Conservation (phyloP, 306 rosid species). For the Vicia villosa region DNA sequence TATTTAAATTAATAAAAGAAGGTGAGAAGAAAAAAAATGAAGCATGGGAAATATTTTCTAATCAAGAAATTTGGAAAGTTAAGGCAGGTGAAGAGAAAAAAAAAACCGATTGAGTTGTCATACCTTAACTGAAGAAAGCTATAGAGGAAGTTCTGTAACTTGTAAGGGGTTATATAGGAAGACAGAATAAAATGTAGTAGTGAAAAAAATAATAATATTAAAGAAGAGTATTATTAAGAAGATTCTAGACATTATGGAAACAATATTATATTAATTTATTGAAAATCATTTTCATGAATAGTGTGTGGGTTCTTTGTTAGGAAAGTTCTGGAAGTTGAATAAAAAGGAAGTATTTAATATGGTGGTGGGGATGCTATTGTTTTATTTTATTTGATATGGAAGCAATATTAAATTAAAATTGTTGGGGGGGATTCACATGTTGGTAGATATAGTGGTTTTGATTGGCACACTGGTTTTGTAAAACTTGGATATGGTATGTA, state of each 20-base stretch:
- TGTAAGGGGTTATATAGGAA: slow-evolving; percentile 28
- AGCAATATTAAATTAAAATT: not conserved
- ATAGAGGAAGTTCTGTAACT: not conserved
- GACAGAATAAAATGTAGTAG: not conserved
- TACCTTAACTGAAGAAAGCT: slow-evolving; percentile 13
- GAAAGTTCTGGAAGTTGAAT: too few species aligned
- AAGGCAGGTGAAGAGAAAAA: slow-evolving; percentile 36
- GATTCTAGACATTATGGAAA: slow-evolving; percentile 49
- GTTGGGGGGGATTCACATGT: too few species aligned
- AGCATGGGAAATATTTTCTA: not conserved
- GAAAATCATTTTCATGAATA: slow-evolving; percentile 24
- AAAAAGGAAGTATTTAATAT: too few species aligned
- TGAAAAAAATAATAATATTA: not conserved
- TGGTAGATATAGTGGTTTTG: too few species aligned
- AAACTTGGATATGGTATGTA: too few species aligned
- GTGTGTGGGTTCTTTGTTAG: too few species aligned
- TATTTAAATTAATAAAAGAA: not conserved
- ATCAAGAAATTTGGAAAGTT: slow-evolving; percentile 36
- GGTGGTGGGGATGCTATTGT: too few species aligned
- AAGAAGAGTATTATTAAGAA: slow-evolving; percentile 22
- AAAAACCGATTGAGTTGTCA: not conserved
- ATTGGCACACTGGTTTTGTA: too few species aligned
- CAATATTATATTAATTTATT: slow-evolving; percentile 12
- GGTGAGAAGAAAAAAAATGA: slow-evolving; percentile 6
- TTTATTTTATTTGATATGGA: not conserved